A percentile compares a stretch with the other conserved stretches of the same genome.
These are phyloP conservation scores for Globisporangium carolinianum DNA, from an alignment of 352 stramenopile species.

Conservation along the genomic window DNA sequence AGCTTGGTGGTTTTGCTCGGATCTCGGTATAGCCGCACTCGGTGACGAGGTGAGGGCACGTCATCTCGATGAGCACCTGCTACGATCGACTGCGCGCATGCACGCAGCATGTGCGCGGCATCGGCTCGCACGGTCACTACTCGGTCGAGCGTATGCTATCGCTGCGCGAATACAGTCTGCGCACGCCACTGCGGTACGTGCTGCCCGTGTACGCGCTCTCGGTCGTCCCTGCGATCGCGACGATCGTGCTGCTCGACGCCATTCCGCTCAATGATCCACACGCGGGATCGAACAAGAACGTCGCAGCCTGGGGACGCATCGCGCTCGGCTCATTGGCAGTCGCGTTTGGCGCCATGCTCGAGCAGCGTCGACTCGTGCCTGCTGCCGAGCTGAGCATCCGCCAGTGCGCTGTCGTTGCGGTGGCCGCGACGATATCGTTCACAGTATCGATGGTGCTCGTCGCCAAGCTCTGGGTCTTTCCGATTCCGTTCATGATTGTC, in stretches of 20 bases:
- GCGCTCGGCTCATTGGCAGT: background rate
- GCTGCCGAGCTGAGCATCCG: background rate
- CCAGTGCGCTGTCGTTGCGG: background rate
- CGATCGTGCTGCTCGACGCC: constrained; percentile 6
- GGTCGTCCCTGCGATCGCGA: constrained; percentile 8
- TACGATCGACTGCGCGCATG: background rate
- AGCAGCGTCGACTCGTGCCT: background rate
- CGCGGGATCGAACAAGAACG: constrained; percentile 2
- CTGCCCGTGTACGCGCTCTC: constrained; percentile 3
- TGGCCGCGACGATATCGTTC: background rate
- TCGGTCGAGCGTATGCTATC: constrained; percentile 19
- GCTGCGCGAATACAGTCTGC: constrained; percentile 14
- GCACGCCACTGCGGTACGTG: constrained; percentile 3
- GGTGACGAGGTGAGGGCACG: too few species aligned
- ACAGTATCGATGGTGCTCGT: background rate
- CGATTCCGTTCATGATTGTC: constrained; percentile 9
- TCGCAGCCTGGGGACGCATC: background rate
- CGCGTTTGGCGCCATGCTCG: constrained; percentile 3
- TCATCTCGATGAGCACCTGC: background rate
- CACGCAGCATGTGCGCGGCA: background rate
- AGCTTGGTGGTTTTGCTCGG: too few species aligned
- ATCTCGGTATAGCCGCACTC: too few species aligned
- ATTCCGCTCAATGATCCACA: constrained; percentile 13
- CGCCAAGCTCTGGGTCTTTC: constrained; percentile 6
- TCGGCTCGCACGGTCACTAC: constrained; percentile 13